Percentiles rank a stretch among this genome's conserved stretches.
These are phyloP conservation scores for Acaromyces ingoldii DNA, from an alignment of 1,284 basidiomycete species.

Conservation along the genomic window DNA sequence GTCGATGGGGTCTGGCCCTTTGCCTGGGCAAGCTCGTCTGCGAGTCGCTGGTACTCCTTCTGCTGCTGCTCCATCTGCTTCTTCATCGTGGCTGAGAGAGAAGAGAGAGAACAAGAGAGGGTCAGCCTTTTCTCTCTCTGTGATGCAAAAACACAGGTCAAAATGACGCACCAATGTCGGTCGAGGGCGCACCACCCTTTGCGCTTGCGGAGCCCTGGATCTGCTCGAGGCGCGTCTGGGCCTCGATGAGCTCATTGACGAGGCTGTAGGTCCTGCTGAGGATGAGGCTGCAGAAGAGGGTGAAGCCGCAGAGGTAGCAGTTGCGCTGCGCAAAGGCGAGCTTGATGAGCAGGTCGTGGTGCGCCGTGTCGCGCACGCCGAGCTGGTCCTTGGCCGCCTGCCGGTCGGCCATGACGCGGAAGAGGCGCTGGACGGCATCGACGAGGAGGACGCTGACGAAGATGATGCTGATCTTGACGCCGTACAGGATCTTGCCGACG, in stretches of 20 bases:
- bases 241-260: slow-evolving; percentile 80
- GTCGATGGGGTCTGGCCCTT: slow-evolving; percentile 29
- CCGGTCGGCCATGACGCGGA: slow-evolving; percentile 71
- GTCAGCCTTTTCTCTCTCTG: too few species aligned
- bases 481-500: slow-evolving; percentile 57
- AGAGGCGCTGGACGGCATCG: slow-evolving; percentile 91
- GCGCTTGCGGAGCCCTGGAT: too few species aligned
- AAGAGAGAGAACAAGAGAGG: neutral
- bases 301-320: slow-evolving; percentile 73
- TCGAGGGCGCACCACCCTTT: slow-evolving; percentile 55
- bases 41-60: slow-evolving; percentile 47
- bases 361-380: slow-evolving; percentile 60
- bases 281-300: slow-evolving; percentile 74
- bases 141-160: neutral
- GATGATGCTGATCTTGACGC: slow-evolving; percentile 90
- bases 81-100: slow-evolving; percentile 34
- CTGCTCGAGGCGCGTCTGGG: slow-evolving; percentile 75
- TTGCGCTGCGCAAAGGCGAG: slow-evolving; percentile 52
- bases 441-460: slow-evolving; percentile 75
- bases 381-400: slow-evolving; percentile 65
- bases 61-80: slow-evolving; percentile 50
- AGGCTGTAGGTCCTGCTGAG: slow-evolving; percentile 88
- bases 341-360: slow-evolving; percentile 2
- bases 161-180: slow-evolving; percentile 3
- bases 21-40: slow-evolving; percentile 42